A percentile compares a stretch with the other conserved stretches of the same genome.
Conservation (phyloP, 1,284 basidiomycete genomes). For the Pseudozyma pruni region DNA sequence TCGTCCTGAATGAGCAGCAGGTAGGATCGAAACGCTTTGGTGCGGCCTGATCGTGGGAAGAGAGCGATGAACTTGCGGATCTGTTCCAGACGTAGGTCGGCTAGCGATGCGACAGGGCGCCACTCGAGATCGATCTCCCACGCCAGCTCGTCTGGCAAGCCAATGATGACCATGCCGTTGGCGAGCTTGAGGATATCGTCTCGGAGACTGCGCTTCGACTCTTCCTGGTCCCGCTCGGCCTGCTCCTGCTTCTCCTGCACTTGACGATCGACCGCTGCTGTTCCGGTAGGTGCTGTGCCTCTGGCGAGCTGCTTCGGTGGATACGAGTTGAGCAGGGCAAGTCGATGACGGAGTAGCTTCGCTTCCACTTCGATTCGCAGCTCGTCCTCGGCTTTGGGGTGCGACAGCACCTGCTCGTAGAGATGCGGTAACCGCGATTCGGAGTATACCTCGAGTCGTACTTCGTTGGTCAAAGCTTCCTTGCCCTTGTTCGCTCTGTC, state of each 20-base stretch:
- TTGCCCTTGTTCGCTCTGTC: slow-evolving; percentile 58
- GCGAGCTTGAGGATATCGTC: slow-evolving; percentile 78
- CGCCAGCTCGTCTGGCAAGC: slow-evolving; percentile 79
- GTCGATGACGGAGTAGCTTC: slow-evolving; percentile 53
- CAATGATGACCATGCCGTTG: slow-evolving; percentile 78
- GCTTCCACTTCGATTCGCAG: slow-evolving; percentile 54
- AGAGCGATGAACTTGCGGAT: slow-evolving; percentile 77
- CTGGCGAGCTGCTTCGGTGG: slow-evolving; percentile 33
- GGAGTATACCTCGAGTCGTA: slow-evolving; percentile 46
- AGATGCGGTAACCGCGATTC: slow-evolving; percentile 51
- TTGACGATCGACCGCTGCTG: slow-evolving; percentile 33
- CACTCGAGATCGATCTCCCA: slow-evolving; percentile 84
- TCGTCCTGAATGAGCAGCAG: slow-evolving; percentile 55
- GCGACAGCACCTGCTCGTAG: slow-evolving; percentile 58
- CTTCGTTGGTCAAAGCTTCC: slow-evolving; percentile 47
- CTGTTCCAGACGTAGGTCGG: slow-evolving; percentile 75
- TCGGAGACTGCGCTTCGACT: slow-evolving; percentile 72
- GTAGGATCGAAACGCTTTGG: slow-evolving; percentile 45
- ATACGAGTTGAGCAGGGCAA: slow-evolving; percentile 46
- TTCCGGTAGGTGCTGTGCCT: slow-evolving; percentile 30
- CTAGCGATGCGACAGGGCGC: slow-evolving; percentile 77
- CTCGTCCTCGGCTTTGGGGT: slow-evolving; percentile 56
- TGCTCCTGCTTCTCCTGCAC: slow-evolving; percentile 24
- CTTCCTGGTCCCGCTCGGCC: slow-evolving; percentile 19
- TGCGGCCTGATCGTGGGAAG: slow-evolving; percentile 73